These are phyloP conservation scores for Mycosphaerelloides madeirae DNA, from an alignment of 2,329 filamentous ascomycete species.

Conservation along the genomic window DNA sequence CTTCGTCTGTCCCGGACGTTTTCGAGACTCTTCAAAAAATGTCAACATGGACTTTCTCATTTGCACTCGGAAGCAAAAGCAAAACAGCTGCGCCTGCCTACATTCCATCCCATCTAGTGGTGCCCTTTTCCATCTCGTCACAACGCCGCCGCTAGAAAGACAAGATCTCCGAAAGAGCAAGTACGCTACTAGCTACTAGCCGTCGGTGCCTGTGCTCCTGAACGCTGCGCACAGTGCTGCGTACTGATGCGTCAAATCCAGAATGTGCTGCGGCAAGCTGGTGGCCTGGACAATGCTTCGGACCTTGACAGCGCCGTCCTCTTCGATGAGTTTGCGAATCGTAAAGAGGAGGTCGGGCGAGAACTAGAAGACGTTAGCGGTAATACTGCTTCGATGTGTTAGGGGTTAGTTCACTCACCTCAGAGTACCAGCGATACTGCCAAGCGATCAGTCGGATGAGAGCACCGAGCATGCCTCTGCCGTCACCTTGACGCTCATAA, in stretches of 20 bases:
- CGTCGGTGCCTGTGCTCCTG: conserved; percentile 86
- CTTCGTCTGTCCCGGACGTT: too few species aligned
- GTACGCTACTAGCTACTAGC: conserved; percentile 27
- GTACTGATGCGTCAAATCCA: conserved; percentile 94
- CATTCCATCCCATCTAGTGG: too few species aligned
- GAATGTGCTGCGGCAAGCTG: conserved; percentile 83
- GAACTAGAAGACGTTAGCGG: conserved; percentile 53
- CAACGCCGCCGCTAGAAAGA: conserved; percentile 2
- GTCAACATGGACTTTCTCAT: too few species aligned
- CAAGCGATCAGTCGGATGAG: conserved; percentile 89
- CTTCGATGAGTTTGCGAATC: conserved; percentile 89
- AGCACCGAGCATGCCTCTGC: conserved; percentile 74
- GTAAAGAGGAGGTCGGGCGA: conserved; percentile 84
- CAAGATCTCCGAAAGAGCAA: neutral
- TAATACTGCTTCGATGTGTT: neutral
- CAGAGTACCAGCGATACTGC: conserved; percentile 99
- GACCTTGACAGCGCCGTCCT: conserved; percentile 95
- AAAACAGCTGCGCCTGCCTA: too few species aligned
- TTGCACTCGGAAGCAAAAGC: too few species aligned
- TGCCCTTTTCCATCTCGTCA: neutral
- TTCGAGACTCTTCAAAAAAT: too few species aligned
- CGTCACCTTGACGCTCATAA: conserved; percentile 73
- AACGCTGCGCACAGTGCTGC: conserved; percentile 92
- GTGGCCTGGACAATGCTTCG: conserved; percentile 96
- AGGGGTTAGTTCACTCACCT: conserved; percentile 50